Evolutionary conservation across 2,329 filamentous ascomycete genomes (phyloP).

Genomic region (Spiromastix sp.): DNA sequence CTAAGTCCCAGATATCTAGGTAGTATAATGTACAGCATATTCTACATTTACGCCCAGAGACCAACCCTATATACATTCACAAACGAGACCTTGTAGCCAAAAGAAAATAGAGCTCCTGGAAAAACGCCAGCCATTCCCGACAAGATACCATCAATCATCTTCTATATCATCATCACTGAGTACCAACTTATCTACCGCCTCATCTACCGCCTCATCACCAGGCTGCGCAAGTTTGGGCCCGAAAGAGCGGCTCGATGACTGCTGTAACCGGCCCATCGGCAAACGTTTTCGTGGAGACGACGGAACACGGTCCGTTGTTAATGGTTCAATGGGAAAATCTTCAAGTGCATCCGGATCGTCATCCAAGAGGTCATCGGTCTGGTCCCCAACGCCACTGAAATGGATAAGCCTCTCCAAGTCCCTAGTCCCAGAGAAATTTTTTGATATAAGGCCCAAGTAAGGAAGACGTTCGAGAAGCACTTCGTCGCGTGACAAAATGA

Average conservation of each 20-base stretch:
- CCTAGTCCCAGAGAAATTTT: constrained; percentile 30
- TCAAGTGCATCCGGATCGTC: constrained; percentile 25
- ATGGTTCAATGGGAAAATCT: constrained; percentile 28
- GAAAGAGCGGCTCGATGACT: constrained; percentile 16
- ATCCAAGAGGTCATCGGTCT: constrained; percentile 33
- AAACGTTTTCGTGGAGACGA: constrained; percentile 6
- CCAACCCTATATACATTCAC: no score
- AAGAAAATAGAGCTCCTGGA: no score
- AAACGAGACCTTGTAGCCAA: no score
- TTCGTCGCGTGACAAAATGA: constrained; percentile 27
- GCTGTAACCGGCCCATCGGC: constrained; percentile 9
- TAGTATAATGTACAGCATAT: no score
- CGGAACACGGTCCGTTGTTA: constrained; percentile 16
- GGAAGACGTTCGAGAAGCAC: constrained; percentile 70
- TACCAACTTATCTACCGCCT: constrained; percentile 55
- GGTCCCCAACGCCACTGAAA: constrained; percentile 50
- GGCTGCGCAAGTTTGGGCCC: constrained; percentile 18
- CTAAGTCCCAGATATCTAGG: no score
- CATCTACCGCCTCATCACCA: constrained; percentile 35
- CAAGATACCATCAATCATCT: constrained; percentile 47
- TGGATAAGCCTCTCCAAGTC: constrained; percentile 60
- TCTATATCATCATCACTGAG: constrained; percentile 80
- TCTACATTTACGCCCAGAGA: no score
- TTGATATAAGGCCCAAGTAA: constrained; percentile 62
- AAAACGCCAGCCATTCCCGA: no score